Conservation (phyloP, 257 asterid species). For the Verbascum thapsus region DNA sequence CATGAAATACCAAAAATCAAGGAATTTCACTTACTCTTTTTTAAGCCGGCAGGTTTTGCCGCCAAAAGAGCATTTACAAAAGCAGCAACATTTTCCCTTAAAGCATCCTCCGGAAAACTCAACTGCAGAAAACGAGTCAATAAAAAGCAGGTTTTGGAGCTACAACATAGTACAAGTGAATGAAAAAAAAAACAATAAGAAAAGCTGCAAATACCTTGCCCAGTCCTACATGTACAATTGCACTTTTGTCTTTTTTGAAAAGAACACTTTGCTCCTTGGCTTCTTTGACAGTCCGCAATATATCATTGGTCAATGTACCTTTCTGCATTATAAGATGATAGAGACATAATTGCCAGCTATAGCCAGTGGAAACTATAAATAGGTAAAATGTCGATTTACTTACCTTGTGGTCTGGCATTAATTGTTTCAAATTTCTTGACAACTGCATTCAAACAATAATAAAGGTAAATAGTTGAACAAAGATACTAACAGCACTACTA, state of each 20-base stretch:
- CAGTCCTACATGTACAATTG: conserved; percentile 92
- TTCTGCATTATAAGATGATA: conserved; percentile 55
- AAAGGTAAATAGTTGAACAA: conserved; percentile 27
- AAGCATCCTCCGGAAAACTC: conserved; percentile 71
- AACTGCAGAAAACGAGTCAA: conserved; percentile 50
- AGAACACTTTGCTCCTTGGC: conserved; percentile 67
- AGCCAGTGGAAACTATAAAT: conserved; percentile 25
- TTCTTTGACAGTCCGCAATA: conserved; percentile 69
- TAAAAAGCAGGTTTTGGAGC: conserved; percentile 16
- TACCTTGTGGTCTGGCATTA: conserved; percentile 87
- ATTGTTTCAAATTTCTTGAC: conserved; percentile 65
- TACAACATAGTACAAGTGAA: conserved; percentile 3
- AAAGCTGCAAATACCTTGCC: conserved; percentile 70
- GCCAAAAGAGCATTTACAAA: conserved; percentile 86
- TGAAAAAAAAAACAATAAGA: background rate
- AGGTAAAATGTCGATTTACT: conserved; percentile 30
- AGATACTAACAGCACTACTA: conserved; percentile 16
- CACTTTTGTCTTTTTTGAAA: conserved; percentile 94
- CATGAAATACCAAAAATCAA: background rate
- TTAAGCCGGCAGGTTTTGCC: conserved; percentile 88
- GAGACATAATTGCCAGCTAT: conserved; percentile 32
- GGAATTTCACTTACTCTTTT: conserved; percentile 77
- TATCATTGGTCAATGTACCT: conserved; percentile 85
- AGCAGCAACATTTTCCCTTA: conserved; percentile 87
- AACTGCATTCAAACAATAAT: conserved; percentile 50